phyloP scores from a whole-genome alignment of 2,329 filamentous ascomycete genomes.

The Aureobasidium sp. region DNA sequence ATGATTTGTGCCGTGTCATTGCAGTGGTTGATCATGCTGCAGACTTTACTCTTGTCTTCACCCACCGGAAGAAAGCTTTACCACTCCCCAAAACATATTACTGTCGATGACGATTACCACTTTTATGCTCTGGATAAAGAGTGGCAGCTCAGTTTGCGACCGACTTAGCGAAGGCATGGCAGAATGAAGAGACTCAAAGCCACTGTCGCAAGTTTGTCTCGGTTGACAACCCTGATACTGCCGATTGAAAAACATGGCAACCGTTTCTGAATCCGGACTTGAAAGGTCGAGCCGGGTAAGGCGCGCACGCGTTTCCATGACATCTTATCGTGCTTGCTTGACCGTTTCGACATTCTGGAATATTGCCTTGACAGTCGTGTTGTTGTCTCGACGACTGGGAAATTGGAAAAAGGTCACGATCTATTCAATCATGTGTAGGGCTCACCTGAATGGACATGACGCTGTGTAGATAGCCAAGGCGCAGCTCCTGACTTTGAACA shows the following conservation, averaged over 20 bases:
- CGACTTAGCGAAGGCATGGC: not conserved
- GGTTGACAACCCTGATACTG: conserved; percentile 2
- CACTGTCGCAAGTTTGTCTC: conserved; percentile 9
- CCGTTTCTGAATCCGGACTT: not conserved
- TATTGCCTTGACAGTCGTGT: conserved; percentile 8
- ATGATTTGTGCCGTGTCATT: not conserved
- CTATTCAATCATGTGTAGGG: not conserved
- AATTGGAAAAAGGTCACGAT: not conserved
- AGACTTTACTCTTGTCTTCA: not conserved
- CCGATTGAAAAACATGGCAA: not conserved
- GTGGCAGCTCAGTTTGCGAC: not conserved
- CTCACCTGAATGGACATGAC: not conserved
- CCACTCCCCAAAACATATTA: not conserved
- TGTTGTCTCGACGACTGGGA: conserved; percentile 13
- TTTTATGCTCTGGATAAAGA: not conserved
- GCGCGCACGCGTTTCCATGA: conserved; percentile 1
- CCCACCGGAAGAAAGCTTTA: not conserved
- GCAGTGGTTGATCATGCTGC: not conserved
- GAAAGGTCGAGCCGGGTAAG: conserved; percentile 2
- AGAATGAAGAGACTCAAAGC: not conserved
- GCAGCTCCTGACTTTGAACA: not conserved
- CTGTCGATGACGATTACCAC: not conserved
- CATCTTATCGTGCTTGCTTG: not conserved
- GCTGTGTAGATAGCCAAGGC: not conserved
- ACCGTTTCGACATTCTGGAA: conserved; percentile 6